Evolutionary conservation across 257 asterid species (phyloP).

Genomic region (Cruciata laevipes): DNA sequence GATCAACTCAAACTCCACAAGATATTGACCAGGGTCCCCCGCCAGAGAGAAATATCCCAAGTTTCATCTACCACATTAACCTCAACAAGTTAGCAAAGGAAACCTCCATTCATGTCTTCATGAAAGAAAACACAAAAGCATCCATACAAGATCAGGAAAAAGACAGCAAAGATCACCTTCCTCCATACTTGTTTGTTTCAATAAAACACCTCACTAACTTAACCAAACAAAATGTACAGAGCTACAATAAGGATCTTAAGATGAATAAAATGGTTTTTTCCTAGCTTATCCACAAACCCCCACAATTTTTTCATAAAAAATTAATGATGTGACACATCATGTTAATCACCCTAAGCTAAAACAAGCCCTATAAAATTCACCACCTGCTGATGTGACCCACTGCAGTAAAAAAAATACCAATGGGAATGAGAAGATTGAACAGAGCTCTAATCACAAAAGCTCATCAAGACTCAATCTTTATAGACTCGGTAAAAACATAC

Average conservation of each 20-base stretch:
- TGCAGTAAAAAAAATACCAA: conserved; percentile 27
- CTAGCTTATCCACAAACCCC: conserved; percentile 5
- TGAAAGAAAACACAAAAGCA: conserved; percentile 2
- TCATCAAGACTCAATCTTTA: not conserved
- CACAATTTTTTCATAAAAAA: not conserved
- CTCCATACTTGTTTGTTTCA: conserved; percentile 2
- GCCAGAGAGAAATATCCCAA: conserved; percentile 15
- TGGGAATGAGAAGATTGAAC: not conserved
- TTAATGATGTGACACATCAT: conserved; percentile 53
- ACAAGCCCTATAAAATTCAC: not conserved
- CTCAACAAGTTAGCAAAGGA: not conserved
- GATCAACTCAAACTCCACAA: not conserved
- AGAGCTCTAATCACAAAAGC: not conserved
- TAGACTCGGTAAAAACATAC: not conserved
- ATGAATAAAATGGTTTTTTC: conserved; percentile 11
- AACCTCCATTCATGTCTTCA: not conserved
- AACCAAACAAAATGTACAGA: conserved; percentile 4
- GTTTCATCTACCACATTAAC: conserved; percentile 8
- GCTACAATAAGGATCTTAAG: conserved; percentile 1
- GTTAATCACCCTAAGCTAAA: conserved; percentile 22
- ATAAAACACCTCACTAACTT: not conserved
- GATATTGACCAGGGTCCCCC: conserved; percentile 1
- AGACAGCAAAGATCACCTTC: conserved; percentile 12
- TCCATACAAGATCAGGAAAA: conserved; percentile 8
- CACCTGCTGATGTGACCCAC: conserved; percentile 93